Base-by-base conservation (phyloP, 805 yeast genomes). In the Saturnispora quitensis region DNA sequence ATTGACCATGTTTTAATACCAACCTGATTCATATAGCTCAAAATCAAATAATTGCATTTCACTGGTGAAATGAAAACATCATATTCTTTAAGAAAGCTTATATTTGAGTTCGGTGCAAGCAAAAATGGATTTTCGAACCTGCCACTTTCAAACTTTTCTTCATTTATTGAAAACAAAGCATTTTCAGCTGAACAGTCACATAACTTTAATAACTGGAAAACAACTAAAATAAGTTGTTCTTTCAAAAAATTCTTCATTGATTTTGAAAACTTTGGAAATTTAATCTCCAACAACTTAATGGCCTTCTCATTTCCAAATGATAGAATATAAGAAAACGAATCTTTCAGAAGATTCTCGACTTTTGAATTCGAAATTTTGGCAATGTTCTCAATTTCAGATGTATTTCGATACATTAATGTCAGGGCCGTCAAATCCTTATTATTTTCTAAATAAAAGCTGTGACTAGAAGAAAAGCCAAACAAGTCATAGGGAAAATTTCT, bases 351-450 rank as follows among this genome's bases (percentile, higher is more conserved):
- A 12, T 49, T 34, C 2, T 46, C 42, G 3, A 42, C 27, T 9
- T 45, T 51, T 36, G 51, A 45, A 2, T 42, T 50, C 2, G 52
- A 43, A 1, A 52, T 47, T 12, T 53, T 48, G 8, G 60, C 59
- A n/a, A 59, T 60, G n/a, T 28, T 48, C 4, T 47, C 49, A 24
- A 56, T 57, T 17, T 55, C 43, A 17, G 45, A 48, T 8, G 53
- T 45, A 3, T 59, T 60, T n/a, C 62, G 59, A n/a, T 56, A 58
- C 1, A 74, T 51, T 59, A 68, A 50, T 55, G 58, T 45, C 53
- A 78, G 47, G 0, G 82, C 72, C n/a, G 63, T 61, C 3, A 79
- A 56, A 44, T 73, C 70, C 24, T 60, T 61, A 49, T 64, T 66
- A 54, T 70, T 71, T 1, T 63, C 63, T 8, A 36, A 20, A 5